phyloP scores from a whole-genome alignment of 2,329 filamentous ascomycete genomes.

The Arthrobotrys sphaeroides region DNA sequence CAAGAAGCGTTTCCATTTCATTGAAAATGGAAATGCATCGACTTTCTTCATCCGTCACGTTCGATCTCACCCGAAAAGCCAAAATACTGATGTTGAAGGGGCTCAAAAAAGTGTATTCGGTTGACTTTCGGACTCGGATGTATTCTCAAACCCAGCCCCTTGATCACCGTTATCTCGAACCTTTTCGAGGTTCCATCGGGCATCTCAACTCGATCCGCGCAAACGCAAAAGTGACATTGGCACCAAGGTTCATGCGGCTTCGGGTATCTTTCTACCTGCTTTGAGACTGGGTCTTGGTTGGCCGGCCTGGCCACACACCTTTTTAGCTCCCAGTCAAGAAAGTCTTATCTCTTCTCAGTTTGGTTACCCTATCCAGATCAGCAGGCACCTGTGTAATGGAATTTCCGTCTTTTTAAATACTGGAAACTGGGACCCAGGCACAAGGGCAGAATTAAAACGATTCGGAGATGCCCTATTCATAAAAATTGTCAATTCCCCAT shows the following conservation, averaged over 20 bases:
- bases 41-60: background rate
- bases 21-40: background rate
- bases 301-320: constrained; percentile 39
- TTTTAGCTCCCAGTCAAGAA: constrained; percentile 19
- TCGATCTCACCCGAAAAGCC: background rate
- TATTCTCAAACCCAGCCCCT: background rate
- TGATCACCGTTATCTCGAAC: constrained; percentile 13
- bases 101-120: background rate
- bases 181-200: constrained; percentile 17
- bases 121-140: no score
- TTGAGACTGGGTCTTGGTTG: constrained; percentile 45
- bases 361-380: constrained; percentile 51
- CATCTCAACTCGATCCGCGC: constrained; percentile 30
- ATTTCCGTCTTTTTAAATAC: constrained; percentile 50
- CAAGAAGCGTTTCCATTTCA: background rate
- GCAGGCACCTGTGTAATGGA: constrained; percentile 40
- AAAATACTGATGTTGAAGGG: background rate
- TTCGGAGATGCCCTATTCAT: constrained; percentile 31
- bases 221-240: constrained; percentile 4
- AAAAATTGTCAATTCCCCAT: constrained; percentile 8
- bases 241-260: constrained; percentile 44
- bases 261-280: constrained; percentile 50
- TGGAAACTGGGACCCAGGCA: background rate
- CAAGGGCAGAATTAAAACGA: constrained; percentile 13
- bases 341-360: constrained; percentile 53